Evolutionary conservation across 2,329 filamentous ascomycete species (phyloP), one percentile per base, ranked within the genome.

Genomic region (Pestalotiopsis sp.): DNA sequence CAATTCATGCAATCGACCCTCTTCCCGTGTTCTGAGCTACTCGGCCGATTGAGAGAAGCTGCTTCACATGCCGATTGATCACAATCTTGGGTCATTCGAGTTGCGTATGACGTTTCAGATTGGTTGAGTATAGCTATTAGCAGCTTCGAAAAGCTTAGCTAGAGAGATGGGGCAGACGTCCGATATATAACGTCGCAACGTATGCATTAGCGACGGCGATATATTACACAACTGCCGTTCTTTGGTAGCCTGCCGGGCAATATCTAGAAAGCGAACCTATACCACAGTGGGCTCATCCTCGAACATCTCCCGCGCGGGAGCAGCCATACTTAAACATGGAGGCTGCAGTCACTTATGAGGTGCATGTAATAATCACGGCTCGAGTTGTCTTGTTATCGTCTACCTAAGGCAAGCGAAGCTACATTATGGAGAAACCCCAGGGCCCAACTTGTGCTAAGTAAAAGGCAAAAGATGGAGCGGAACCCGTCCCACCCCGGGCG

Each of bases 41-140:
- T 60, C 60, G 60, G 60, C 60, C 60, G 60, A 63, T 41, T 59
- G 12, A 7, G 45, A 52, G 17, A 6, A 59, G n/a, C 3, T 41
- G 60, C 31, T 63, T 63, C 62, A 65, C 39, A 49, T 65, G 39
- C 62, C 38, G 49, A 45, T 36, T n/a, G 59, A n/a, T 23, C 17
- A 20, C 20, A 14, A 64, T 11, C 13, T 56, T 57, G 25, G 38
- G 11, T 4, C 52, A 13, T 57, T 62, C 13, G 31, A 57, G 13
- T 57, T 58, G 27, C 63, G 63, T 57, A 66, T 57, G 63, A 38
- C 61, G 61, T 64, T 64, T 64, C n/a, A 31, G 38, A 49, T 49
- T 64, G 38, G 57, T 23, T 41, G 59, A 41, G 57, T 59, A 27
- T 13, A 59, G 23, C 25, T 58, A 23, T 23, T 27, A 23, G 23